A percentile compares a stretch with the other conserved stretches of the same genome.
These are phyloP conservation scores for Gaillardinia entomophila DNA, from an alignment of 805 yeast genomes.

Conservation along the genomic window DNA sequence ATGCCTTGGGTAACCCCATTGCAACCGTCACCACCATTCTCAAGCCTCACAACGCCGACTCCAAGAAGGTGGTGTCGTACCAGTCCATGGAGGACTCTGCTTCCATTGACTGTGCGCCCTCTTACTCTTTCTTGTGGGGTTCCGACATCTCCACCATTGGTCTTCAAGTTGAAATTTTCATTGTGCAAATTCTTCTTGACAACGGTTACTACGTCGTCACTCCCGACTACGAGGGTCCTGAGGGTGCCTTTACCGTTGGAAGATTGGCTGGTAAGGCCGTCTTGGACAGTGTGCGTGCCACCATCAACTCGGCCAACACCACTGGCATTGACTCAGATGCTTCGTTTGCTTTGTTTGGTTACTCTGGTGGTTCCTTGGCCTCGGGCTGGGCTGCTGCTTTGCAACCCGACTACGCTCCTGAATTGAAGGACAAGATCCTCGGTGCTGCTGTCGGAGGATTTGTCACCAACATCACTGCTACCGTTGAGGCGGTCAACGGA, in stretches of 20 bases:
- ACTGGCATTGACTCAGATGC: conserved; percentile 11
- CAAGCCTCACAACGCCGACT: conserved; percentile 19
- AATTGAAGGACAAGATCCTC: conserved; percentile 5
- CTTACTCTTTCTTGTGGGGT: conserved; percentile 10
- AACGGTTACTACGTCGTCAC: conserved; percentile 14
- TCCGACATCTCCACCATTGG: conserved; percentile 3
- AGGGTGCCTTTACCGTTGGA: conserved; percentile 14
- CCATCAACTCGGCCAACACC: conserved; percentile 5
- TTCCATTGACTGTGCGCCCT: conserved; percentile 13
- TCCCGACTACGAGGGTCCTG: conserved; percentile 17
- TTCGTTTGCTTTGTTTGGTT: conserved; percentile 10
- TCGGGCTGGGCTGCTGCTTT: conserved; percentile 10
- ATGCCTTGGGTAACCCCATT: conserved; percentile 12
- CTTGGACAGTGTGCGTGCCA: conserved; percentile 14
- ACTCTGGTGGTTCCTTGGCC: conserved; percentile 11
- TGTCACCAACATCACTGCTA: conserved; percentile 8
- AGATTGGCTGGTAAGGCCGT: conserved; percentile 13
- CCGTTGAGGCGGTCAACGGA: conserved; percentile 6
- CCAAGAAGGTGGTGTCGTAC: conserved; percentile 13
- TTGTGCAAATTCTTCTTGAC: conserved; percentile 9
- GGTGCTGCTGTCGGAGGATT: conserved; percentile 12
- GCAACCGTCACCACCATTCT: conserved; percentile 17
- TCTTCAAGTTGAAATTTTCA: conserved; percentile 9
- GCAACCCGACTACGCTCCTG: conserved; percentile 11
- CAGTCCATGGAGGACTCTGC: conserved; percentile 17